Conservation (phyloP, 495 filamentous ascomycete genomes). For the Jackrogersella minutella region DNA sequence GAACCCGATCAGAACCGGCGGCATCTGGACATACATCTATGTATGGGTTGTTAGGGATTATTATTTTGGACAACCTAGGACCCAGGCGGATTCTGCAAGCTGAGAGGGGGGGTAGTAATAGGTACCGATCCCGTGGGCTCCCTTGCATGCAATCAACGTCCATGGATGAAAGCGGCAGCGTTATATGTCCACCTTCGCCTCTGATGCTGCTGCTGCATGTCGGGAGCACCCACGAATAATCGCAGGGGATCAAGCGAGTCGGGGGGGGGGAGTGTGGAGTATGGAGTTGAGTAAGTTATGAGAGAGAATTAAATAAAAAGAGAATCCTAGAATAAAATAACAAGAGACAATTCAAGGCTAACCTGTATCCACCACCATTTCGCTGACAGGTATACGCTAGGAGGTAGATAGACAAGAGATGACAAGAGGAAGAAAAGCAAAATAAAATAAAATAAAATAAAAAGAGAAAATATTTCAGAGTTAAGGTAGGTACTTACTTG, state of each 20-base stretch:
- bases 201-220: conserved; percentile 28
- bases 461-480: background rate
- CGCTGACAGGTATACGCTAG: background rate
- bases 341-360: conserved; percentile 2
- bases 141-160: conserved; percentile 39
- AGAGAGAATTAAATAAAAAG: no score
- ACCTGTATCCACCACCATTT: background rate
- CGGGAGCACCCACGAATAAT: conserved; percentile 30
- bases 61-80: conserved; percentile 17
- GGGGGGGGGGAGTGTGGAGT: background rate
- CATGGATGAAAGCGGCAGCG: conserved; percentile 22
- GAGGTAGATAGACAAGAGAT: background rate
- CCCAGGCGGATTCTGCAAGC: conserved; percentile 16
- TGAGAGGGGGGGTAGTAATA: conserved; percentile 29
- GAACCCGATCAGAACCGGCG: conserved; percentile 24
- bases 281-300: background rate
- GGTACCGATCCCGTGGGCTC: conserved; percentile 31
- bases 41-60: no score
- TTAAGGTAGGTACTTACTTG: no score
- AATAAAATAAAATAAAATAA: background rate
- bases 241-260: conserved; percentile 11
- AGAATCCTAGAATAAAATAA: background rate
- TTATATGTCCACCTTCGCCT: conserved; percentile 21
- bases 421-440: background rate
- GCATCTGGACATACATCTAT: conserved; percentile 24